Conservation (phyloP, 306 rosid species). For the Quercus alba region DNA sequence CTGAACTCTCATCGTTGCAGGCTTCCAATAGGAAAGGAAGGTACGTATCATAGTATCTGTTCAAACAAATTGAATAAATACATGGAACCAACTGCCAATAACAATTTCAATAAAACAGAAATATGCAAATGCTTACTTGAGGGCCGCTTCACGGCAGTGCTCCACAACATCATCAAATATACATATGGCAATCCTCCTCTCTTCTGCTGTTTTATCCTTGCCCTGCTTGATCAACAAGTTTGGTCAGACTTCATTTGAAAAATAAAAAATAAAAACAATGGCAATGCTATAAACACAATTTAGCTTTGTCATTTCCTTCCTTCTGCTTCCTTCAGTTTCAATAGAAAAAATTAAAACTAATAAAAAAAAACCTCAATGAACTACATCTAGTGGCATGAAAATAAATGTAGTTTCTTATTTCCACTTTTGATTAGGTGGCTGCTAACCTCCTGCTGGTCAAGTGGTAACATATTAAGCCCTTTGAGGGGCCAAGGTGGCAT, state of each 20-base stretch:
- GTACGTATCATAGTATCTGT: slow-evolving; percentile 83
- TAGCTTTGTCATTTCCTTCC: background rate
- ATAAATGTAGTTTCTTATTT: background rate
- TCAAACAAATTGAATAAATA: slow-evolving; percentile 10
- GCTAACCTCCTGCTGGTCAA: background rate
- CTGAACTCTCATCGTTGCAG: slow-evolving; percentile 88
- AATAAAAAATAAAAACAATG: background rate
- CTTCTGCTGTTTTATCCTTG: slow-evolving; percentile 89
- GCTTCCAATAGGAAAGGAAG: slow-evolving; percentile 97
- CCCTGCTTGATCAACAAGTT: slow-evolving; percentile 46
- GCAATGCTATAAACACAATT: background rate
- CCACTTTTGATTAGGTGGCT: background rate
- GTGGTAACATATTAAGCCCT: background rate
- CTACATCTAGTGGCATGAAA: background rate
- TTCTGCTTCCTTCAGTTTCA: background rate
- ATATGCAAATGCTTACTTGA: slow-evolving; percentile 52
- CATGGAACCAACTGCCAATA: background rate
- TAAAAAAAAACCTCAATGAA: background rate
- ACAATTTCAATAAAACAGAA: slow-evolving; percentile 1
- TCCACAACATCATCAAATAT: slow-evolving; percentile 96
- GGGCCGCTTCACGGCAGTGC: slow-evolving; percentile 89
- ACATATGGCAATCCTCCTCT: slow-evolving; percentile 93
- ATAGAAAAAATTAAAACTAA: no score
- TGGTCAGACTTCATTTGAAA: background rate
- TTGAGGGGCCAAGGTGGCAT: background rate